Evolutionary conservation across 2,329 filamentous ascomycete genomes (phyloP).

Genomic region (Fusarium tupiense): DNA sequence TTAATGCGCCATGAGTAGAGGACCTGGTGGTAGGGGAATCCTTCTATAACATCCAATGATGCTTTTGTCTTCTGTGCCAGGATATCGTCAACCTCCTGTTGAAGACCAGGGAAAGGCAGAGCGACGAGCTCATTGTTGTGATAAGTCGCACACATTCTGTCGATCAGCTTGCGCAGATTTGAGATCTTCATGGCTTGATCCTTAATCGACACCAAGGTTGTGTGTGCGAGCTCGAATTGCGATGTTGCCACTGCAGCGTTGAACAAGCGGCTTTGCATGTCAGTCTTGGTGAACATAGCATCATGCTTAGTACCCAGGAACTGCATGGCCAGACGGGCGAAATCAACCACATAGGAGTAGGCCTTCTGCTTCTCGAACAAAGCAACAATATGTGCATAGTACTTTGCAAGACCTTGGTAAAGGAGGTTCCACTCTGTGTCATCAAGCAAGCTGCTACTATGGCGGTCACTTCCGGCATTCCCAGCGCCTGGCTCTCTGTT

Average conservation of each 20-base stretch:
- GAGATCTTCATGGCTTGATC: constrained; percentile 77
- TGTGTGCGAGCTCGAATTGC: constrained; percentile 85
- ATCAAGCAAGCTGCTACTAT: constrained; percentile 75
- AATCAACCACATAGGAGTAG: constrained; percentile 85
- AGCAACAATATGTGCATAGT: constrained; percentile 85
- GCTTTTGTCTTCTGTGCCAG: constrained; percentile 77
- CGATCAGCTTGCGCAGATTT: constrained; percentile 75
- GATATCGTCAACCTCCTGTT: constrained; percentile 81
- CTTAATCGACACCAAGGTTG: constrained; percentile 77
- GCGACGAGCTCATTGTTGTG: constrained; percentile 74
- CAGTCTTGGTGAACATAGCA: constrained; percentile 62
- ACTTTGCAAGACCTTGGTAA: constrained; percentile 79
- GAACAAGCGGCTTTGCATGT: constrained; percentile 86
- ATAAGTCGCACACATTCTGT: constrained; percentile 74
- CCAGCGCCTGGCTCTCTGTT: constrained; percentile 54
- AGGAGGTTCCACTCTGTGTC: constrained; percentile 76
- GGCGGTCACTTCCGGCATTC: constrained; percentile 59
- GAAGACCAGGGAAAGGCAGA: constrained; percentile 81
- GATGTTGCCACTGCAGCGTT: constrained; percentile 81
- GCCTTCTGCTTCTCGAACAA: constrained; percentile 83
- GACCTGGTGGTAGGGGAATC: constrained; percentile 88
- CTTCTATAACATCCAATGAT: constrained; percentile 70
- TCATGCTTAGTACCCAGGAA: constrained; percentile 56
- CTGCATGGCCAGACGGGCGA: constrained; percentile 79
- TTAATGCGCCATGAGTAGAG: constrained; percentile 91